phyloP scores from a whole-genome alignment of 257 asterid species.

The Plantago elongata region DNA sequence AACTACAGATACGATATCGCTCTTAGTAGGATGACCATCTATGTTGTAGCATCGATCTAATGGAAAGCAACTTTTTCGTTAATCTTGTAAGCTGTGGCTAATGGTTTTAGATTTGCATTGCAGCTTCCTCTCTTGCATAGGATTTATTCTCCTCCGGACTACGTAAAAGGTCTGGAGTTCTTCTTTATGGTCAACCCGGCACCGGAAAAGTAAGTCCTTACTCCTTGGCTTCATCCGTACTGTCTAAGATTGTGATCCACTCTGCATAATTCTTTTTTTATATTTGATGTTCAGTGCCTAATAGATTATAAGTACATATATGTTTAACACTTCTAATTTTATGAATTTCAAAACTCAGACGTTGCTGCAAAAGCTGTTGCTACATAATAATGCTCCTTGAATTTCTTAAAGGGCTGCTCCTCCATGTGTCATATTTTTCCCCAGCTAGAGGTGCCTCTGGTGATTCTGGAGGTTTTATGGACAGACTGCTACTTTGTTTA shows the following conservation, averaged over 20 bases:
- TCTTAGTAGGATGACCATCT: no score
- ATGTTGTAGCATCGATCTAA: neutral
- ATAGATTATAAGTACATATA: no score
- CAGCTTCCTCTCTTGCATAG: constrained; percentile 95
- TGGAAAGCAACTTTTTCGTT: neutral
- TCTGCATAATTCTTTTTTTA: neutral
- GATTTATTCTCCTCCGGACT: constrained; percentile 95
- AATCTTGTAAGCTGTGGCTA: constrained; percentile 8
- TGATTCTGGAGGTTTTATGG: constrained; percentile 99
- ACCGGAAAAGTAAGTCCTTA: constrained; percentile 79
- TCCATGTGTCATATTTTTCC: constrained; percentile 95
- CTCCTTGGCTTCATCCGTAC: neutral
- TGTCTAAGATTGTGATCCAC: constrained; percentile 10
- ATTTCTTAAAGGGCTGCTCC: constrained; percentile 94
- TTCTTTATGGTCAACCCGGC: constrained; percentile 98
- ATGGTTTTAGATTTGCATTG: constrained; percentile 24
- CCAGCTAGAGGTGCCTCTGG: constrained; percentile 99
- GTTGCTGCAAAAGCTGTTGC: constrained; percentile 97
- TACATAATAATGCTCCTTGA: constrained; percentile 94
- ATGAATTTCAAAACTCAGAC: constrained; percentile 53
- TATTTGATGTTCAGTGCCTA: neutral
- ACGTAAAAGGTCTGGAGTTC: constrained; percentile 97
- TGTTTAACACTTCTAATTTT: constrained; percentile 13
- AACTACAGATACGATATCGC: no score
- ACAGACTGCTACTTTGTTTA: no score